phyloP scores from a whole-genome alignment of 2,329 filamentous ascomycete genomes.

The Chaetomium olivaceum region DNA sequence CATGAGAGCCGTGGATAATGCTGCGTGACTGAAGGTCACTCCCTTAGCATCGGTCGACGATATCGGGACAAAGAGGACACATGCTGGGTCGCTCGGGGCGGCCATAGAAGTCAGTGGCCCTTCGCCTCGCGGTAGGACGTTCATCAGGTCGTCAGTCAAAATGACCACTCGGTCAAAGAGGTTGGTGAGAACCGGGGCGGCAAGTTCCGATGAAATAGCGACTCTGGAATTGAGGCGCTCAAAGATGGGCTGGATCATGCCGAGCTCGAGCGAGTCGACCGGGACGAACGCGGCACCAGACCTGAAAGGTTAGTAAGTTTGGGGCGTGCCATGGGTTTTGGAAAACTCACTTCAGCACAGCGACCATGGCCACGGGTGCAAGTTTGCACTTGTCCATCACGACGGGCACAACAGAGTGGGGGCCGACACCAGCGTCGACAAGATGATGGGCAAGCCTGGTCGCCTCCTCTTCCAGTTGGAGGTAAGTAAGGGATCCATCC shows the following conservation, averaged over 20 bases:
- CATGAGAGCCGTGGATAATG: constrained; percentile 56
- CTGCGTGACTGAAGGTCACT: constrained; percentile 61
- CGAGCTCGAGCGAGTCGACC: constrained; percentile 48
- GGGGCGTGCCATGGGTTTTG: constrained; percentile 25
- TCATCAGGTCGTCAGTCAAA: constrained; percentile 29
- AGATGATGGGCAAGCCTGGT: constrained; percentile 49
- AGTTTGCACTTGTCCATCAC: constrained; percentile 69
- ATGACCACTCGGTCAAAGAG: constrained; percentile 45
- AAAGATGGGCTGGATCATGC: constrained; percentile 46
- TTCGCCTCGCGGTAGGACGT: constrained; percentile 29
- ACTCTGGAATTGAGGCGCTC: constrained; percentile 47
- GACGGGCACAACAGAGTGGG: constrained; percentile 62
- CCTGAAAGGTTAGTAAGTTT: constrained; percentile 37
- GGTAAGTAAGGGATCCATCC: constrained; percentile 49
- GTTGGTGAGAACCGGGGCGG: constrained; percentile 43
- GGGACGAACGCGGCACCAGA: constrained; percentile 54
- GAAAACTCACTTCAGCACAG: constrained; percentile 61
- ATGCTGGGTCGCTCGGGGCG: constrained; percentile 53
- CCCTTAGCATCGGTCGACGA: constrained; percentile 60
- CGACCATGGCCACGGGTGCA: constrained; percentile 69
- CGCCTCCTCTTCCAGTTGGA: constrained; percentile 43
- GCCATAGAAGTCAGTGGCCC: constrained; percentile 33
- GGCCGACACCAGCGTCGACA: constrained; percentile 50
- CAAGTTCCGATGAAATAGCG: constrained; percentile 47
- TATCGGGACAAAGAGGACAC: constrained; percentile 61